Percentiles rank a stretch among this genome's conserved stretches.
Conservation (phyloP, 345 rosid species). For the Diplotaxis tenuifolia region DNA sequence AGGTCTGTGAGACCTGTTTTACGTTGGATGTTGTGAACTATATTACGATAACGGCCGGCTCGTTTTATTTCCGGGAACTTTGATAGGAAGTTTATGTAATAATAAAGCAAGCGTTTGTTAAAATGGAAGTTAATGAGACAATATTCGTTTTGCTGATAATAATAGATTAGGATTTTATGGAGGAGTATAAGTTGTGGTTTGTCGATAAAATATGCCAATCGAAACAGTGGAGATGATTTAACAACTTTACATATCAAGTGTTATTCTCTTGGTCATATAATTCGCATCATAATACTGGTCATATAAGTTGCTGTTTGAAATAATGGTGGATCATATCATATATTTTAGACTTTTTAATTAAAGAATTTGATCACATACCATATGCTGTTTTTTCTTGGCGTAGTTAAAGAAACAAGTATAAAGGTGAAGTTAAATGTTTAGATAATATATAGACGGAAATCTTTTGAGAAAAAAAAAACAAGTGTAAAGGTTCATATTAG, state of each 20-base stretch:
- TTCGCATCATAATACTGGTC: too few species aligned
- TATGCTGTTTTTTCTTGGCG: neutral
- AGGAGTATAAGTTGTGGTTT: neutral
- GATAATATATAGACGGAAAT: neutral
- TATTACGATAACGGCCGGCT: neutral
- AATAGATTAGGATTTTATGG: neutral
- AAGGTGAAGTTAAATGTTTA: neutral
- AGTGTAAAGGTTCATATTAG: neutral
- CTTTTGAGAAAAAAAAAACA: neutral
- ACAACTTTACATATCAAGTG: too few species aligned
- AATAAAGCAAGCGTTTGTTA: neutral
- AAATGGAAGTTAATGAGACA: neutral
- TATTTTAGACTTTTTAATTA: too few species aligned
- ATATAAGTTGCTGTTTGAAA: too few species aligned
- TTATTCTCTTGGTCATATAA: too few species aligned
- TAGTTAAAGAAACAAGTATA: neutral
- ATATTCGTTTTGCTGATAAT: neutral
- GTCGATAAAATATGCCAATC: neutral
- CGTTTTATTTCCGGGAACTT: neutral
- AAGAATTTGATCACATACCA: neutral
- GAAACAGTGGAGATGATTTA: too few species aligned
- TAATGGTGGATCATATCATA: neutral
- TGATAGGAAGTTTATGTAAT: neutral
- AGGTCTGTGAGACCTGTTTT: slow-evolving; percentile 1
- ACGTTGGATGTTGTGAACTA: slow-evolving; percentile 20